These are phyloP conservation scores for Kappamyces sp. DNA, from an alignment of 192 early-diverging fungal species.

Conservation along the genomic window DNA sequence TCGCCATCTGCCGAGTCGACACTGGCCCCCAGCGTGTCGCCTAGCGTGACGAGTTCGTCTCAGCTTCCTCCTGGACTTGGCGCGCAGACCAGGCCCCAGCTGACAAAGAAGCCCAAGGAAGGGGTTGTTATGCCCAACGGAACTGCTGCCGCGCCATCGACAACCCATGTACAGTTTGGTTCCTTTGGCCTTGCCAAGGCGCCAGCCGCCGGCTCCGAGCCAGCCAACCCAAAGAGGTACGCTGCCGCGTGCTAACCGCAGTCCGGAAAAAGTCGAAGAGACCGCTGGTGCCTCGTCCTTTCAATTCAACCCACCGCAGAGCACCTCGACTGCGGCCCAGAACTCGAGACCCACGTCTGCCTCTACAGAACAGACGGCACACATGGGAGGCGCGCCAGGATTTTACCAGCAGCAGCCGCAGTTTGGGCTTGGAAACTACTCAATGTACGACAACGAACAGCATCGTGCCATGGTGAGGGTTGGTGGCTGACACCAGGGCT, in stretches of 20 bases:
- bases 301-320: slow-evolving; percentile 1
- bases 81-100: neutral
- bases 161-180: slow-evolving; percentile 13
- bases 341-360: too few species aligned
- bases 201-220: neutral
- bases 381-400: slow-evolving; percentile 4
- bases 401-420: neutral
- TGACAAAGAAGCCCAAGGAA: slow-evolving; percentile 10
- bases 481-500: neutral
- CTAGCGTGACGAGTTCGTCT: neutral
- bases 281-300: neutral
- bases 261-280: slow-evolving; percentile 11
- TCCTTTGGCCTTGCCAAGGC: slow-evolving; percentile 6
- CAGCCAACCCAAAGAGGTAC: neutral
- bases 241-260: neutral
- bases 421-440: neutral
- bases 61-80: slow-evolving; percentile 12
- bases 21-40: neutral
- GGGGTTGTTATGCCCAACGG: slow-evolving; percentile 12
- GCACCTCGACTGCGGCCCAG: too few species aligned
- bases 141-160: neutral
- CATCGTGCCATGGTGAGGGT: slow-evolving; percentile 4
- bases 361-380: neutral
- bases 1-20: neutral
- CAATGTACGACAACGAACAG: slow-evolving; percentile 12